Base-by-base conservation (phyloP, 768 basidiomycete species). In the Termitomyces sp. region DNA sequence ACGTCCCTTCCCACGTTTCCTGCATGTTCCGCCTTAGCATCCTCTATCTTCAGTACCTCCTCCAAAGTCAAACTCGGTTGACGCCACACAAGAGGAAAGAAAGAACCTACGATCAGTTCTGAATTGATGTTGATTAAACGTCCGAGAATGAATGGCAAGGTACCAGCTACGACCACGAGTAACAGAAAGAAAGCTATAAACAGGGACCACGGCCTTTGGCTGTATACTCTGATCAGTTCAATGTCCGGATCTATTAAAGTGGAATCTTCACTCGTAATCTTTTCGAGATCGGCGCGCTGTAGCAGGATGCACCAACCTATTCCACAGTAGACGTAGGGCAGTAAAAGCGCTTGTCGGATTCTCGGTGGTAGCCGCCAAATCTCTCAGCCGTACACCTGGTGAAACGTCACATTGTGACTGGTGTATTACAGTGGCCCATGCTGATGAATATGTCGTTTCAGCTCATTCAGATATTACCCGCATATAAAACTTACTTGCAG, bases 381-480 rank as follows among this genome's bases (percentile, higher is more conserved):
- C 76, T 56, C 66, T 69, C 33, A 79, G 44, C 40, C 70, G 62
- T 13, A 78, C 65, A 16, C 78, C 77, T 8, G 74, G 70, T 9
- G 59, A 58, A 46, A 67, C 61, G 28, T 64, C 40, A 53, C 66
- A 63, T n/a, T 67, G 68, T 30, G 76, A 77, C 60, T 75, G 75
- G 49, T 79, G 76, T 14, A 79, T 77, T 12, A 79, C 62, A 4
- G 77, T 79, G 5, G 77, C 77, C 77, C 78, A 79, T 1, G 75
- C 77, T 79, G 44, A 57, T 50, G 38, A 57, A 26, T 18, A 13
- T 12, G 46, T 47, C 48, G 20, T 36, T 36, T n/a, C 14, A 50
- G 10, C 7, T 16, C 50, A 56, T 28, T 14, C 40, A 9, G 5
- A 38, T 28, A 43, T 40, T 0, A 26, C 26, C 36, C 4, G 28